Percentiles rank a stretch among this genome's conserved stretches.
Evolutionary conservation across 331 rosid species (phyloP).

Genomic region (Prunus yedoensis): DNA sequence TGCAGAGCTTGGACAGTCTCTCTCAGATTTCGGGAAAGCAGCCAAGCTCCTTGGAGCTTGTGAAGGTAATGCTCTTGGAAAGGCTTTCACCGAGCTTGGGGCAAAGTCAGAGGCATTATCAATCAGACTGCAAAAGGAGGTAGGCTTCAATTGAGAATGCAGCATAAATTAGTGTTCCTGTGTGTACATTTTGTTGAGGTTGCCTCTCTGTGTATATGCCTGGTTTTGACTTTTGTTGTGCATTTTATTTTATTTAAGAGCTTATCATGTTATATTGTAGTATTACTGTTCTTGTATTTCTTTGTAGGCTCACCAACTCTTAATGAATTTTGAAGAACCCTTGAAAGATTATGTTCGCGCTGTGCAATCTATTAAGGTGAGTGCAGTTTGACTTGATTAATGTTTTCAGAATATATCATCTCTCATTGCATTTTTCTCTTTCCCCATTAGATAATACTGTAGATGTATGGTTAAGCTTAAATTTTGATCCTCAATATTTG

Average conservation of each 20-base stretch:
- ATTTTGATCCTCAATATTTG: not conserved
- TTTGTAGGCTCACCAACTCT: conserved; percentile 74
- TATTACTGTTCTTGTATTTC: conserved; percentile 6
- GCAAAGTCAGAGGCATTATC: conserved; percentile 77
- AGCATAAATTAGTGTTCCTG: not conserved
- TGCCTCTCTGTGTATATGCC: too few relatives aligned
- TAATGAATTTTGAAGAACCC: conserved; percentile 94
- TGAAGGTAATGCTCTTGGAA: conserved; percentile 83
- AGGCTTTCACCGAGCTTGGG: conserved; percentile 93
- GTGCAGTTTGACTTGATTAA: not conserved
- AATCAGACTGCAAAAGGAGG: conserved; percentile 83
- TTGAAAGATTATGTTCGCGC: conserved; percentile 90
- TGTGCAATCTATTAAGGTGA: conserved; percentile 91
- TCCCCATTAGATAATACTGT: not conserved
- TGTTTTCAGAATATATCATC: not conserved
- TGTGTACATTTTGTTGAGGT: conserved; percentile 10
- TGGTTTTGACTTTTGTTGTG: too few relatives aligned
- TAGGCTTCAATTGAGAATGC: conserved; percentile 29
- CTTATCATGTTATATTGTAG: conserved; percentile 18
- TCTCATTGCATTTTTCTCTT: not conserved
- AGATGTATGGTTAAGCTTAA: not conserved
- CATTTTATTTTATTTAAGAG: too few relatives aligned
- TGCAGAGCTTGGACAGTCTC: conserved; percentile 92
- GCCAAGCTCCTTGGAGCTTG: conserved; percentile 88
- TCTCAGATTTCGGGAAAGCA: conserved; percentile 92